Percentiles rank a stretch among this genome's conserved stretches.
These are phyloP conservation scores for Candida multigemmis DNA, from an alignment of 805 yeast genomes.

Conservation along the genomic window DNA sequence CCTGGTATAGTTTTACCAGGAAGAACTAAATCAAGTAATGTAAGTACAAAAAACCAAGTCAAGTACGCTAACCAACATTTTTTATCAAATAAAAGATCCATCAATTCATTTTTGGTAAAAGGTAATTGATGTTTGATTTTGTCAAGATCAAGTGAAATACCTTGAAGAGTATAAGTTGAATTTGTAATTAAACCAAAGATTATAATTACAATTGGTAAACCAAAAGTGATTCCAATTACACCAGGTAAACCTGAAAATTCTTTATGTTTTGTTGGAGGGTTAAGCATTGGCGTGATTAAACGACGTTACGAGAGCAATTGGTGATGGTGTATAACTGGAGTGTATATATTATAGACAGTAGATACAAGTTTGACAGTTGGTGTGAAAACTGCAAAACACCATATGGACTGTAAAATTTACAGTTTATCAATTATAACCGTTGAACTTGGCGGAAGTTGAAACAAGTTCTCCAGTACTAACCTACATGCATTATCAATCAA, in stretches of 20 bases:
- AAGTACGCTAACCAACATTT: conserved; percentile 57
- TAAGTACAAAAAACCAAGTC: conserved; percentile 64
- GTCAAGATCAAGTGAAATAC: conserved; percentile 33
- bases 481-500: too few relatives aligned
- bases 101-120: conserved; percentile 9
- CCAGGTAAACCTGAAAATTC: conserved; percentile 83
- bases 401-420: too few relatives aligned
- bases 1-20: conserved; percentile 59
- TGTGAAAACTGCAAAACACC: too few relatives aligned
- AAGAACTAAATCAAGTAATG: conserved; percentile 50
- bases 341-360: too few relatives aligned
- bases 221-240: conserved; percentile 53
- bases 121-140: conserved; percentile 30
- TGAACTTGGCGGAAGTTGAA: too few relatives aligned
- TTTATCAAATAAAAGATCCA: conserved; percentile 28
- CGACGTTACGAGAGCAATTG: too few relatives aligned
- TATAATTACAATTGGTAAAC: conserved; percentile 57
- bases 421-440: too few relatives aligned
- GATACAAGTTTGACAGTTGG: too few relatives aligned
- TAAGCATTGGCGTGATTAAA: conserved; percentile 26
- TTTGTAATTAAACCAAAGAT: conserved; percentile 56
- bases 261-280: conserved; percentile 60
- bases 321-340: too few relatives aligned
- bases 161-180: conserved; percentile 43
- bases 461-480: too few relatives aligned